Evolutionary conservation across 345 rosid genomes (phyloP), one percentile per base, ranked within the genome.

Genomic region (Clarkia xantiana): DNA sequence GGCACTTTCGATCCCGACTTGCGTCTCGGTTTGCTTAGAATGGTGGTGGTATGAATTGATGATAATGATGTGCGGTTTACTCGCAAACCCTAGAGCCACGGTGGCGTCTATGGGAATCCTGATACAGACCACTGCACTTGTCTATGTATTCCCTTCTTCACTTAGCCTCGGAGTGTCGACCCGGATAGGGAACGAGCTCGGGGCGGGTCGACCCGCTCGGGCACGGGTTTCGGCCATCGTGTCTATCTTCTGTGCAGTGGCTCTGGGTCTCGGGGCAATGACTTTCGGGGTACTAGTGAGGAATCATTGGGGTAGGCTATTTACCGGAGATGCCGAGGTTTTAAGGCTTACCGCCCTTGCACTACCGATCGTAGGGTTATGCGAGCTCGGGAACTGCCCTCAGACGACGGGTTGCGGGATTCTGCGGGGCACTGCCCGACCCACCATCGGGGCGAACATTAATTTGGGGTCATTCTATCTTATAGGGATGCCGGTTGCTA

Each of bases 41-140:
- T 91, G 98, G 96, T 91, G 98, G 98, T 91, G 98, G 98, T 91
- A 91, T 17, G 98, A 91, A 63, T 67, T 91, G 57, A 91, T 86
- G 96, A 91, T 91, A 72, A 55, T 91, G 68, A 51, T 91, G 39
- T 86, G 90, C 42, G 96, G 96, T 15, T 80, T 91, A 39, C 76
- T 91, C 40, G 65, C 49, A 3, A 81, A 84, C 65, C 98, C 98
- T 17, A 82, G 72, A 65, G 86, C 98, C 39, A 80, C 95, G 41
- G 69, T 91, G 49, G 81, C 98, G 54, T 91, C 98, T 14, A 91
- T 86, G 96, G 98, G 98, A 19, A 84, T 91, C 45, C 76, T 91
- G 18, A 86, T 91, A 50, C 98, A 91, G 60, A 91, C 94, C 1
- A 91, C 98, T 2, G 67, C 98, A 11, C 65, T 91, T 2, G 76